Evolutionary conservation across 1,284 basidiomycete genomes (phyloP), one percentile per base, ranked within the genome.

Genomic region (Ustilago hordei): DNA sequence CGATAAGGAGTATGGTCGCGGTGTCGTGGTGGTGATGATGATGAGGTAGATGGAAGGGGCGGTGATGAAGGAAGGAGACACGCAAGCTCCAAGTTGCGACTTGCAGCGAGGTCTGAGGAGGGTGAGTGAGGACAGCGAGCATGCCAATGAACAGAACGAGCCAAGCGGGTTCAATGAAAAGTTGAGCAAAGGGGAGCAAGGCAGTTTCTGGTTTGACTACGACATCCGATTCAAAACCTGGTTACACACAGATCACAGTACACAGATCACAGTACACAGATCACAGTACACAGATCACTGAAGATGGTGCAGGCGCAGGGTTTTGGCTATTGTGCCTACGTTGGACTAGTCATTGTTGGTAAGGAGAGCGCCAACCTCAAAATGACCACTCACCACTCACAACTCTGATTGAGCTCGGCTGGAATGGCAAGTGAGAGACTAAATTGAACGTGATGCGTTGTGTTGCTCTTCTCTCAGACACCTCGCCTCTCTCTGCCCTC

Each of bases 31-130:
- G 48, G 48, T 50, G 28, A 28, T 50, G 28, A 23, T 56, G 23
- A 19, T 43, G 28, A 41, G 41, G 47, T 6, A 32, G 39, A 19
- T 28, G 39, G 15, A 17, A 45, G 41, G 32, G 34, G 4, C 5
- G n/a, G 19, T 36, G 52, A 38, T 54, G 52, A 19, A 36, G 34
- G 3, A 28, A 47, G 31, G n/a, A 17, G 31, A 57, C 41, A 57
- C 39, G 55, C 32, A 57, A 47, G 55, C 55, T 57, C 19, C 32
- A 13, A 19, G 19, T 7, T 28, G 39, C 31, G 55, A 56, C n/a
- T 5, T 36, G 35, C 53, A 35, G 54, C n/a, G 34, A 50, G 31
- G 28, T 32, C 32, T 55, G 38, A 55, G 3, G 23, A 31, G 54
- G 54, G 4, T 45, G n/a, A 23, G 43, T n/a, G n/a, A 38, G 36